Percentiles rank a stretch among this genome's conserved stretches.
Conservation (phyloP, 1,284 basidiomycete genomes). For the Melanopsichium pennsylvanicum region DNA sequence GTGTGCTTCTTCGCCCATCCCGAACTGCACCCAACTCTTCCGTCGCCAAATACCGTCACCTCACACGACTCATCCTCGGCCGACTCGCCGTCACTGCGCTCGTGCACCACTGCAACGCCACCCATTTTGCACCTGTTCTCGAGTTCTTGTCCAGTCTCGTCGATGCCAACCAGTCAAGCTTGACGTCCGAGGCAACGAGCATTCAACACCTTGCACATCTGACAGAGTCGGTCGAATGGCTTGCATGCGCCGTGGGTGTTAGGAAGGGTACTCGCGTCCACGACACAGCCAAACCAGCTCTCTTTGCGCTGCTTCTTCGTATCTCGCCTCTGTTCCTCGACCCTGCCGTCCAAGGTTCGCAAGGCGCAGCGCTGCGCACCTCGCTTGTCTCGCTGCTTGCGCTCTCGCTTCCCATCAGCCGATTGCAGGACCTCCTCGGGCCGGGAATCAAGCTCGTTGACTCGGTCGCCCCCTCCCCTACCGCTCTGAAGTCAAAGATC, state of each 20-base stretch:
- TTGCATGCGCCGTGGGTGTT: conserved; percentile 52
- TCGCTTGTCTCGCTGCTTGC: conserved; percentile 49
- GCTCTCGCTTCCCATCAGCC: conserved; percentile 52
- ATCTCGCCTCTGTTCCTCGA: conserved; percentile 38
- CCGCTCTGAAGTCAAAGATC: conserved; percentile 16
- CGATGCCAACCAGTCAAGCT: conserved; percentile 17
- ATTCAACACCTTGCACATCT: conserved; percentile 16
- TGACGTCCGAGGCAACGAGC: neutral
- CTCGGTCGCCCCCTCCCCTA: conserved; percentile 29
- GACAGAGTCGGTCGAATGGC: conserved; percentile 49
- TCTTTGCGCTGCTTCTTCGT: conserved; percentile 47
- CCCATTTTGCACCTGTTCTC: conserved; percentile 46
- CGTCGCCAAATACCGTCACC: conserved; percentile 24
- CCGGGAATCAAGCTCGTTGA: conserved; percentile 55
- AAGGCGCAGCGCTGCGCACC: conserved; percentile 22
- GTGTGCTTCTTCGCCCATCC: conserved; percentile 27
- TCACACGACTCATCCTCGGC: conserved; percentile 43
- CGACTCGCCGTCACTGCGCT: conserved; percentile 55
- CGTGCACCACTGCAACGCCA: conserved; percentile 54
- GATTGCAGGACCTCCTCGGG: conserved; percentile 62
- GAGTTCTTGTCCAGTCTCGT: conserved; percentile 44
- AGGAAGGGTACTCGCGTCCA: conserved; percentile 59
- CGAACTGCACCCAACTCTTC: conserved; percentile 8
- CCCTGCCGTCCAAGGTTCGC: conserved; percentile 8
- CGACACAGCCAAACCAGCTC: conserved; percentile 40